Conservation (phyloP, 768 basidiomycete species). For the Clavulina sp. region DNA sequence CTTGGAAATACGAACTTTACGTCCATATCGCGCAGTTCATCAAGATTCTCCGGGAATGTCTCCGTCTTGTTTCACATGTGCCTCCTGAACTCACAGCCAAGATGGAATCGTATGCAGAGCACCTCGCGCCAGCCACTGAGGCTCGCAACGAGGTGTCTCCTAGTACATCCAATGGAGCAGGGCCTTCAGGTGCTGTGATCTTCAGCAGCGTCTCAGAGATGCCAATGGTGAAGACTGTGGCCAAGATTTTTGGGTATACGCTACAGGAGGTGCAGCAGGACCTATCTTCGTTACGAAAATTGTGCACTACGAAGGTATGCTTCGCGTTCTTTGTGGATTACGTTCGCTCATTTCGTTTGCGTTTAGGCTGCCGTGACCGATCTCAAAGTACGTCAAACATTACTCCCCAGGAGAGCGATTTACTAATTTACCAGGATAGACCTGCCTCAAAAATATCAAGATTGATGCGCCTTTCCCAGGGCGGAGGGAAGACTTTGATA, state of each 20-base stretch:
- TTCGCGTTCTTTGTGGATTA: neutral
- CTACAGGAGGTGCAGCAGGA: slow-evolving; percentile 53
- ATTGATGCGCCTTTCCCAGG: slow-evolving; percentile 72
- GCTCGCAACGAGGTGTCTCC: slow-evolving; percentile 24
- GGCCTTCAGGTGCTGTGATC: neutral
- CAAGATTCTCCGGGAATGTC: slow-evolving; percentile 63
- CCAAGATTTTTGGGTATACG: slow-evolving; percentile 55
- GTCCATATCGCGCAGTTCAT: slow-evolving; percentile 84
- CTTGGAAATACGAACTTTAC: slow-evolving; percentile 87
- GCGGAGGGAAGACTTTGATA: slow-evolving; percentile 70
- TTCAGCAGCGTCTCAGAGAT: slow-evolving; percentile 45
- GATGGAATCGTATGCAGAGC: slow-evolving; percentile 68
- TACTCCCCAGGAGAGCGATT: neutral
- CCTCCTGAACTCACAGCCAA: slow-evolving; percentile 67
- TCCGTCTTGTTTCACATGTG: slow-evolving; percentile 55
- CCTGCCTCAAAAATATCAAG: slow-evolving; percentile 81
- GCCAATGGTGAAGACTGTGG: slow-evolving; percentile 54
- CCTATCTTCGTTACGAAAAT: slow-evolving; percentile 42
- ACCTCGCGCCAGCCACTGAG: slow-evolving; percentile 52
- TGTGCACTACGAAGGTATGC: slow-evolving; percentile 59
- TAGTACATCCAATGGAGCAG: neutral
- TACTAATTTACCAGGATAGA: slow-evolving; percentile 25
- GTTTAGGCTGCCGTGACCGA: slow-evolving; percentile 65
- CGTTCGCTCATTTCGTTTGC: neutral
- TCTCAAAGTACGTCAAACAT: slow-evolving; percentile 37